phyloP scores from a whole-genome alignment of 257 asterid species.

The Capsicum pubescens region DNA sequence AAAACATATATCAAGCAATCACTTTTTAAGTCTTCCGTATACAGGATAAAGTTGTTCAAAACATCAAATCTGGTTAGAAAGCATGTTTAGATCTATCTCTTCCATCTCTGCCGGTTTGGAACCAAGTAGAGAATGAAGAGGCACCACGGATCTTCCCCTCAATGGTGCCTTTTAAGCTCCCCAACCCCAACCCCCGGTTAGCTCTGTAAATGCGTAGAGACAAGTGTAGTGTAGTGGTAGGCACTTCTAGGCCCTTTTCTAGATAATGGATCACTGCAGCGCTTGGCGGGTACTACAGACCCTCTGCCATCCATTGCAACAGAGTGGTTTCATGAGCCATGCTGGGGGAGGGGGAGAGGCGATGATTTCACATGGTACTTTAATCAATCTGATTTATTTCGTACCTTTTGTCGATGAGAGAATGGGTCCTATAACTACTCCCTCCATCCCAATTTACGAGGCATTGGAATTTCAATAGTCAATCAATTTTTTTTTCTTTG shows the following conservation, averaged over 20 bases:
- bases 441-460: neutral
- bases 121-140: no score
- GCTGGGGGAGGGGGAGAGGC: neutral
- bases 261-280: no score
- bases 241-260: neutral
- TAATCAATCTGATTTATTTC: no score
- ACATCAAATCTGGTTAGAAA: neutral
- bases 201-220: neutral
- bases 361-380: no score
- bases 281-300: neutral
- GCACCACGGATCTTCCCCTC: no score
- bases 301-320: neutral
- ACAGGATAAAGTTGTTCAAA: constrained; percentile 5
- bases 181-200: no score
- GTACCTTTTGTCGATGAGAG: no score
- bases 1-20: constrained; percentile 21
- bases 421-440: neutral
- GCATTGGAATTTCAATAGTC: neutral
- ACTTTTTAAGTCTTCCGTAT: neutral
- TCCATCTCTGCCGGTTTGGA: no score
- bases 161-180: no score
- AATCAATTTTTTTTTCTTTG: neutral
- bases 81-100: neutral
- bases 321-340: neutral
- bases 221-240: neutral